These are phyloP conservation scores for Penicillium digitatum DNA, from an alignment of 2,329 filamentous ascomycete species.

Conservation along the genomic window DNA sequence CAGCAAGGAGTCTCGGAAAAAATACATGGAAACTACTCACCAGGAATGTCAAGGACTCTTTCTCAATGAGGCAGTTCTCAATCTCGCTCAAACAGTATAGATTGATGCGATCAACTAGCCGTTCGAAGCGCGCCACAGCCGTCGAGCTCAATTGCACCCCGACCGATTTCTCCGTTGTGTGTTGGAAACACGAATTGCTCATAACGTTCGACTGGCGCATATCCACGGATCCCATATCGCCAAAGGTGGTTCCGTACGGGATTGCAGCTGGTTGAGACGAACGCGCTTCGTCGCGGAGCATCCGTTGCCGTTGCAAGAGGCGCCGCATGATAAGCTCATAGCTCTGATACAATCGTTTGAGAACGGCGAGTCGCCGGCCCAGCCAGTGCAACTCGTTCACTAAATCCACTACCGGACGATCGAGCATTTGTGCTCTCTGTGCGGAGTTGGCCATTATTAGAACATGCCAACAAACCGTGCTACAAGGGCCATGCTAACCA, in stretches of 20 bases:
- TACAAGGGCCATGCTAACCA: constrained; percentile 39
- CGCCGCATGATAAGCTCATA: constrained; percentile 61
- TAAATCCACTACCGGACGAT: constrained; percentile 44
- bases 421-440: constrained; percentile 54
- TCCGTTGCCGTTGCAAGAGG: constrained; percentile 52
- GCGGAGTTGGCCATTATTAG: constrained; percentile 7
- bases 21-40: constrained; percentile 41
- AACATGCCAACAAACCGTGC: neutral
- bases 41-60: constrained; percentile 65
- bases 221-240: constrained; percentile 38
- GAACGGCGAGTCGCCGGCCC: constrained; percentile 57
- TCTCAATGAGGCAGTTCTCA: constrained; percentile 63
- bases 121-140: constrained; percentile 57
- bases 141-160: constrained; percentile 45
- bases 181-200: constrained; percentile 22
- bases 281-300: constrained; percentile 37
- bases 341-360: constrained; percentile 60
- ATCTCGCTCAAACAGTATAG: constrained; percentile 62
- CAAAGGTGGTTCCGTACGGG: constrained; percentile 21
- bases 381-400: constrained; percentile 56
- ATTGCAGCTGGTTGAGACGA: constrained; percentile 17
- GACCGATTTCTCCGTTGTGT: constrained; percentile 27
- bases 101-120: constrained; percentile 58
- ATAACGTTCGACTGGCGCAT: constrained; percentile 33
- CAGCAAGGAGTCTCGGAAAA: neutral